Evolutionary conservation across 1,284 basidiomycete species (phyloP).

Genomic region (Cryptococcus sp.): DNA sequence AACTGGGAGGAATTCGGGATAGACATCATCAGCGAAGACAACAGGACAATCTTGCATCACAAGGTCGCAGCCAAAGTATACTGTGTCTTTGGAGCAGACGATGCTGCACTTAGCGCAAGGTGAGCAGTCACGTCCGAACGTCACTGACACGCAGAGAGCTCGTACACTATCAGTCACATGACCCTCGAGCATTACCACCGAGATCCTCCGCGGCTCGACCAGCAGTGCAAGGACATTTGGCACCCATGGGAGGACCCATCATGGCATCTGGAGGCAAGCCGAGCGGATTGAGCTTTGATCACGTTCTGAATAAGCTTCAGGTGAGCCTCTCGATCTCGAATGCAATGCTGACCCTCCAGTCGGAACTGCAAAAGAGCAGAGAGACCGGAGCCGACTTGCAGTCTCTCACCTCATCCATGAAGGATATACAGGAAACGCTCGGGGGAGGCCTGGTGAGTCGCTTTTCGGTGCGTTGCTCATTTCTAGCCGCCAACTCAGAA

Average conservation of each 20-base stretch:
- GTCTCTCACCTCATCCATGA: slow-evolving; percentile 72
- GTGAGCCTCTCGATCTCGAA: slow-evolving; percentile 24
- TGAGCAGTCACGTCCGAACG: slow-evolving; percentile 12
- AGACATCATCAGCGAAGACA: slow-evolving; percentile 97
- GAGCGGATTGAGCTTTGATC: slow-evolving; percentile 49
- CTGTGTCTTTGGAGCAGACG: slow-evolving; percentile 80
- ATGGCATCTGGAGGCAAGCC: slow-evolving; percentile 45
- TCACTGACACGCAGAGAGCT: slow-evolving; percentile 31
- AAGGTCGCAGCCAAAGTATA: slow-evolving; percentile 93
- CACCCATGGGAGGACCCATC: slow-evolving; percentile 29
- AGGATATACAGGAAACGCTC: slow-evolving; percentile 86
- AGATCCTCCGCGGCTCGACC: slow-evolving; percentile 13
- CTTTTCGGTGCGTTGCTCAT: not conserved
- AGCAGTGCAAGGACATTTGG: slow-evolving; percentile 5
- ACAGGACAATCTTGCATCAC: slow-evolving; percentile 96
- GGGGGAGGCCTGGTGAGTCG: slow-evolving; percentile 69
- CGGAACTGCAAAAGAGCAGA: slow-evolving; percentile 86
- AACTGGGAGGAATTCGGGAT: slow-evolving; percentile 84
- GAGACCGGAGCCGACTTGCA: slow-evolving; percentile 89
- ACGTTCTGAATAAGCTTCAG: slow-evolving; percentile 50
- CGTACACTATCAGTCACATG: slow-evolving; percentile 36
- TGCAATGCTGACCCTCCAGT: slow-evolving; percentile 53
- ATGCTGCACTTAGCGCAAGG: slow-evolving; percentile 52
- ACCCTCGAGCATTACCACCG: slow-evolving; percentile 9
- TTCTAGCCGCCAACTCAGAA: slow-evolving; percentile 50